Evolutionary conservation across 768 basidiomycete genomes (phyloP), one percentile per base, ranked within the genome.

Genomic region (Boletus tylopilopsis): DNA sequence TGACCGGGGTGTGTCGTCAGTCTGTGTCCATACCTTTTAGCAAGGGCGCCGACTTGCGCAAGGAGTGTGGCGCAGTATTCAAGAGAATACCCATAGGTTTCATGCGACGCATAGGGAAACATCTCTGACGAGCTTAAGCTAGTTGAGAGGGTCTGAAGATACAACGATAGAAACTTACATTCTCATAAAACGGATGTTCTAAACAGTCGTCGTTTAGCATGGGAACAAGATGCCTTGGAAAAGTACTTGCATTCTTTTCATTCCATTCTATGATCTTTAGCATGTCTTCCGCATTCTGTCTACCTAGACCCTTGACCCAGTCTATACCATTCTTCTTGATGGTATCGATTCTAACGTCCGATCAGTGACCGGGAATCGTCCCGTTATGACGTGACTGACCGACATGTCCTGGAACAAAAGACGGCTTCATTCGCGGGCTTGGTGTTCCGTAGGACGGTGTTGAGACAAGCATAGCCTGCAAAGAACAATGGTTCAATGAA

Each of bases 81-180:
- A 22, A 97, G 76, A 15, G 82, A 77, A 66, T 97, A 96, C 0
- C 92, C 92, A 59, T 92, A 80, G 18, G 74, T 75, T 16, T 70
- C 74, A 57, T 97, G 94, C 1, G 87, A 88, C 0, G 93, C 92
- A 59, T 87, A 96, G 1, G 94, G 93, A 68, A 96, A 95, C 80
- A 96, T 85, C 55, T 93, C 90, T 8, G 90, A 92, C 0, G 91
- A 94, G 5, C 67, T 67, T 37, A 4, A 22, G n/a, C 21, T 30
- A 23, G 37, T 27, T 53, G 42, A 55, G 40, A 22, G 11, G 19
- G 32, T n/a, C 11, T 3, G 18, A 37, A 15, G 23, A 5, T 2
- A 2, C 9, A 29, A 41, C 2, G 5, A 12, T 4, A n/a, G 25
- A 35, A 44, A 39, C 67, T 19, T 37, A 68, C 55, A 95, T 64